Conservation (phyloP, 1,284 basidiomycete species). For the Phaffia rhodozyma region DNA sequence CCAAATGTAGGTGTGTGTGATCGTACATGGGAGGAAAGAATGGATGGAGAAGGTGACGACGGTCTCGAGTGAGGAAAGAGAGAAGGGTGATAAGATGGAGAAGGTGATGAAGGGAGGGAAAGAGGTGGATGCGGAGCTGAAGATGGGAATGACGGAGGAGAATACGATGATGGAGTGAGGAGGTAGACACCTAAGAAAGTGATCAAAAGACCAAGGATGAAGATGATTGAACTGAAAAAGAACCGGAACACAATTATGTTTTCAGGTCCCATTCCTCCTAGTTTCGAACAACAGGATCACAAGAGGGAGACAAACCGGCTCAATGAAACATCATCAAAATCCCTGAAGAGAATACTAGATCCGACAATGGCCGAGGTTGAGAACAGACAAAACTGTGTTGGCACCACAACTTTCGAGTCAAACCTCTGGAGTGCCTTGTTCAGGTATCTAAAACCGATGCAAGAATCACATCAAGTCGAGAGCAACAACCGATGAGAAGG, state of each 20-base stretch:
- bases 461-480: not conserved
- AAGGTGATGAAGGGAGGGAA: slow-evolving; percentile 3
- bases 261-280: not conserved
- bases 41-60: too few relatives aligned
- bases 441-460: slow-evolving; percentile 2
- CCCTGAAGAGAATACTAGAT: slow-evolving; percentile 10
- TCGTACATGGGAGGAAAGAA: too few relatives aligned
- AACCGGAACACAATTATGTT: not conserved
- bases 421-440: slow-evolving; percentile 11
- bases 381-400: slow-evolving; percentile 14
- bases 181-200: slow-evolving; percentile 9
- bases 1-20: too few relatives aligned
- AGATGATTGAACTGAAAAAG: not conserved
- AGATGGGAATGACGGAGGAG: slow-evolving; percentile 3
- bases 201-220: slow-evolving; percentile 5
- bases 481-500: not conserved
- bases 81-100: not conserved
- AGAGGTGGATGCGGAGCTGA: not conserved
- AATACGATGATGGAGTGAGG: not conserved
- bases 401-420: slow-evolving; percentile 13
- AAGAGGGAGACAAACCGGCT: not conserved
- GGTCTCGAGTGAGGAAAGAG: too few relatives aligned
- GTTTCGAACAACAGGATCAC: not conserved
- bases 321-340: slow-evolving; percentile 16
- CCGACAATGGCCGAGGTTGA: slow-evolving; percentile 11